Conservation (phyloP, 345 rosid species). For the Ceriops tagal region DNA sequence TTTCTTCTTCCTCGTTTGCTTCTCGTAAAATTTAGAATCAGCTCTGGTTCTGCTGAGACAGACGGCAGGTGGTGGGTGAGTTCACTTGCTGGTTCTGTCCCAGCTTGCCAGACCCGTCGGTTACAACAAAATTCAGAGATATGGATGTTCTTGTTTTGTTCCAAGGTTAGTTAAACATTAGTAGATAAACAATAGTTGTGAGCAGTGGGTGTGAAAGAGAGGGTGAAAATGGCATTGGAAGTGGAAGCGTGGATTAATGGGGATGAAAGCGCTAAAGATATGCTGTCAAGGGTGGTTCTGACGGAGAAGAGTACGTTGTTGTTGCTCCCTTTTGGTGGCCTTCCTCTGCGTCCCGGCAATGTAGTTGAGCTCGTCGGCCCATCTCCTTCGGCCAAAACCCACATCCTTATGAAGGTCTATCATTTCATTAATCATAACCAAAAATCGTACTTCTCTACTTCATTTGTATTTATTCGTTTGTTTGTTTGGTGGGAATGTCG, state of each 20-base stretch:
- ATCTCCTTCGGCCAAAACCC: conserved; percentile 72
- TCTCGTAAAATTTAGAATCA: no score
- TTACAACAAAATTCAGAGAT: no score
- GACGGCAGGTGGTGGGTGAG: no score
- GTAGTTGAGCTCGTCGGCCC: conserved; percentile 69
- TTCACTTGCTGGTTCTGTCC: no score
- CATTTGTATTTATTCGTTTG: neutral
- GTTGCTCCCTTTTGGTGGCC: conserved; percentile 59
- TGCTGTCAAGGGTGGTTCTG: conserved; percentile 52
- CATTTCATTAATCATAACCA: neutral
- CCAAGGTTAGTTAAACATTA: no score
- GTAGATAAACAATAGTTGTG: no score
- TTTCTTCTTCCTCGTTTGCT: no score
- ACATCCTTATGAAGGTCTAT: conserved; percentile 50
- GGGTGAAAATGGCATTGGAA: neutral
- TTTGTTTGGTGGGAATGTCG: no score
- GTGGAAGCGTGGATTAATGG: conserved; percentile 43
- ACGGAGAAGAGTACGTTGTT: conserved; percentile 36
- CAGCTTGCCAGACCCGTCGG: no score
- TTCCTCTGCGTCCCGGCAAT: conserved; percentile 64
- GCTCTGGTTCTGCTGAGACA: no score
- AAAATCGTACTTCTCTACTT: neutral
- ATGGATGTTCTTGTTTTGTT: no score
- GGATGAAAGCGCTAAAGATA: conserved; percentile 58
- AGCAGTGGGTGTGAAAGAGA: no score